Evolutionary conservation across 2,329 filamentous ascomycete genomes (phyloP).

Genomic region (Calonectria honghensis): DNA sequence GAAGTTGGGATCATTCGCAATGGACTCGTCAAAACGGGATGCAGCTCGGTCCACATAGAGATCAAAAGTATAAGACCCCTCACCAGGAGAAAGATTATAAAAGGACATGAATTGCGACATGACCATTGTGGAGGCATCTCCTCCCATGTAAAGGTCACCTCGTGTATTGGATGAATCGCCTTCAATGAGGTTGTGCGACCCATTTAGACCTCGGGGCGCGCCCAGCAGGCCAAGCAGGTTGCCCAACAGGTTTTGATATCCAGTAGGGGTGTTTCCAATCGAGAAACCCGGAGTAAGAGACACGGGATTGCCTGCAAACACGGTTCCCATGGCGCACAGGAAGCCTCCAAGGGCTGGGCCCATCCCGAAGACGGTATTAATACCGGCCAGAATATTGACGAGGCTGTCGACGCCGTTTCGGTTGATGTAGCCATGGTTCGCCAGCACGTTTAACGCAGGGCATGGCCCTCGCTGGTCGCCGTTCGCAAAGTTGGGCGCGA

Average conservation of each 20-base stretch:
- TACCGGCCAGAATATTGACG: slow-evolving; percentile 38
- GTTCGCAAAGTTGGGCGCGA: slow-evolving; percentile 50
- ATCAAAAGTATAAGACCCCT: slow-evolving; percentile 57
- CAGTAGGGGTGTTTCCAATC: slow-evolving; percentile 66
- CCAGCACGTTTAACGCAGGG: slow-evolving; percentile 60
- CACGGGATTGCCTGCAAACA: slow-evolving; percentile 69
- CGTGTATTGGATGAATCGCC: slow-evolving; percentile 69
- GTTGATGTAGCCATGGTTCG: slow-evolving; percentile 61
- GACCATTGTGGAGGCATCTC: slow-evolving; percentile 69
- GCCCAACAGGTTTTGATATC: slow-evolving; percentile 64
- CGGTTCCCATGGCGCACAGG: slow-evolving; percentile 66
- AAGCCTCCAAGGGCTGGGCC: slow-evolving; percentile 64
- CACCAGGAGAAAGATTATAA: slow-evolving; percentile 34
- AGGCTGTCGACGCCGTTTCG: slow-evolving; percentile 48
- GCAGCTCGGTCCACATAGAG: slow-evolving; percentile 60
- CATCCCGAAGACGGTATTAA: slow-evolving; percentile 66
- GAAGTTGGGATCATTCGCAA: slow-evolving; percentile 71
- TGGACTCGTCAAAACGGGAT: slow-evolving; percentile 66
- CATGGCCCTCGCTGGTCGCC: slow-evolving; percentile 57
- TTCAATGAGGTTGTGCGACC: slow-evolving; percentile 74
- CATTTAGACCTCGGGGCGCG: slow-evolving; percentile 64
- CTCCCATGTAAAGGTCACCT: slow-evolving; percentile 70
- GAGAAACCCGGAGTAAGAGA: slow-evolving; percentile 70
- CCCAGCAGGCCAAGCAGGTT: slow-evolving; percentile 65
- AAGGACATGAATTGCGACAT: slow-evolving; percentile 65